These are phyloP conservation scores for Kockiozyma suomiensis DNA, from an alignment of 805 yeast species.

Conservation along the genomic window DNA sequence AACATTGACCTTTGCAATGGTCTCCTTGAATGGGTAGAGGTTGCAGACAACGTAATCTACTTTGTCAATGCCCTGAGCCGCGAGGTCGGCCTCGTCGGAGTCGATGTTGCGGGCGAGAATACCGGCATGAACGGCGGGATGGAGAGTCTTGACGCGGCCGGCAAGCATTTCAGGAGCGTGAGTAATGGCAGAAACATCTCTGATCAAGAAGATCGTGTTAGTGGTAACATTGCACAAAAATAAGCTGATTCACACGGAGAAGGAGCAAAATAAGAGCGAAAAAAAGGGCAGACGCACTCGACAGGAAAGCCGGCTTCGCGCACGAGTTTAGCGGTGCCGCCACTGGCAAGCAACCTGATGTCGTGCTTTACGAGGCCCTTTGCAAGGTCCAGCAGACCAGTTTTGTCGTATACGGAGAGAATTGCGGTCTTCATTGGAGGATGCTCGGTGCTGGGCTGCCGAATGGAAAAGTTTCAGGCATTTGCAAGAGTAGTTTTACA, in stretches of 20 bases:
- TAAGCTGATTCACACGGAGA: no score
- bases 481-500: neutral
- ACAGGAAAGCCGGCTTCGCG: constrained; percentile 98
- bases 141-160: constrained; percentile 97
- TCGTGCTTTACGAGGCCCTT: constrained; percentile 88
- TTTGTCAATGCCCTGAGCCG: constrained; percentile 87
- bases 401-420: constrained; percentile 94
- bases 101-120: constrained; percentile 92
- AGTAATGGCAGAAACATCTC: constrained; percentile 87
- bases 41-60: constrained; percentile 97
- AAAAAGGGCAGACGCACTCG: constrained; percentile 47
- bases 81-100: constrained; percentile 85
- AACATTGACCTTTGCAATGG: constrained; percentile 92
- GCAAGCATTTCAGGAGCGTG: constrained; percentile 99
- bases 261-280: neutral
- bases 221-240: no score
- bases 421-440: constrained; percentile 77
- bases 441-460: neutral
- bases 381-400: constrained; percentile 93
- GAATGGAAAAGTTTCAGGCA: neutral
- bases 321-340: constrained; percentile 93
- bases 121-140: constrained; percentile 97
- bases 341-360: constrained; percentile 92
- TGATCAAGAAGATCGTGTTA: neutral
- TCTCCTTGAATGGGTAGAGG: constrained; percentile 97